These are phyloP conservation scores for Berberis vulgaris DNA, from an alignment of 164 flowering plant genomes.

Conservation along the genomic window DNA sequence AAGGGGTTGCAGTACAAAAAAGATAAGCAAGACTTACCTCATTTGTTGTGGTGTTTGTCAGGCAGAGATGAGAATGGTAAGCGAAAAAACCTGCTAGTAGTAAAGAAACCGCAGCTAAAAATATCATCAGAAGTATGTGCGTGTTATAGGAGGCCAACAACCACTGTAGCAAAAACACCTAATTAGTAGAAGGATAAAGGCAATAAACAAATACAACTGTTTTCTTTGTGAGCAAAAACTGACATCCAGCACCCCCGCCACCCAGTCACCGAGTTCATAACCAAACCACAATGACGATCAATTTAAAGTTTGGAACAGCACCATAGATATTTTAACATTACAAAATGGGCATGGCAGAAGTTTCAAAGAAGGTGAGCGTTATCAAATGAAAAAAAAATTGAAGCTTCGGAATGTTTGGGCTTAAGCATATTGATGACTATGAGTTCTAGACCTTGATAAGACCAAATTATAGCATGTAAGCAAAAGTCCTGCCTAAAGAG, in stretches of 20 bases:
- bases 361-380: background rate
- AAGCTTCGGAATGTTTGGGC: too few relatives aligned
- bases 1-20: background rate
- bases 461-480: too few relatives aligned
- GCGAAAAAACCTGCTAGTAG: constrained; percentile 79
- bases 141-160: constrained; percentile 74
- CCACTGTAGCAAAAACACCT: constrained; percentile 52
- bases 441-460: too few relatives aligned
- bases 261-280: background rate
- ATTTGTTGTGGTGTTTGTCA: constrained; percentile 86
- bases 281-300: too few relatives aligned
- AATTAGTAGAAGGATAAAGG: background rate
- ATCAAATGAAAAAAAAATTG: too few relatives aligned
- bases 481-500: too few relatives aligned
- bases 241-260: background rate
- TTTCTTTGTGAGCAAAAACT: background rate
- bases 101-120: constrained; percentile 68
- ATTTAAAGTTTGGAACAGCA: too few relatives aligned
- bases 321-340: too few relatives aligned
- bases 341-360: too few relatives aligned
- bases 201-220: background rate
- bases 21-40: constrained; percentile 43
- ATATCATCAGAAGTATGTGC: constrained; percentile 88
- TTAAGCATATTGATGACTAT: too few relatives aligned
- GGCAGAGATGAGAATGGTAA: constrained; percentile 75